Base-by-base conservation (phyloP, 345 rosid genomes). In the Anacardium occidentale region DNA sequence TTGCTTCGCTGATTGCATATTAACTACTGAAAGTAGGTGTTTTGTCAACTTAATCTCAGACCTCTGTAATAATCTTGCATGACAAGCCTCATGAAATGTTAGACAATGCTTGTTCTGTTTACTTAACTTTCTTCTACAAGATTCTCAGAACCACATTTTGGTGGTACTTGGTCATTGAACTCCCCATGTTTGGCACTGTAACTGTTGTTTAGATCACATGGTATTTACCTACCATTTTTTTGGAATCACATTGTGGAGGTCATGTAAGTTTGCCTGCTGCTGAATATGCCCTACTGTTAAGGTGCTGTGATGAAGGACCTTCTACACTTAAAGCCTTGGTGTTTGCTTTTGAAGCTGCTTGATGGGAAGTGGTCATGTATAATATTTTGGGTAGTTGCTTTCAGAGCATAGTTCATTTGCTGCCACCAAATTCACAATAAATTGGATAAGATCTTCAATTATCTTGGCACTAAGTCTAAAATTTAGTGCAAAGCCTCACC, bases 401-500 rank as follows among this genome's bases (percentile, higher is more conserved):
- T 53, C 50, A 20, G 61, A 34, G 52, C 53, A 34, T 53, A 67
- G 18, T 18, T 61, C 11, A 12, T 11, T 34, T 66, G 69, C 44
- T 66, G 24, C 58, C 26, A 3, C 32, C 25, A 4, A 24, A 34
- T 66, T 66, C 58, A 50, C n/a, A 29, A 10, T 40, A 66, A 26
- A 29, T 18, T 47, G 18, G 58, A n/a, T 63, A 63, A 44, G 44
- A 5, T 17, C 17, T 45, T 63, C 32, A 26, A 18, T 50, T 5
- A 26, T 26, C 15, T 26, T 20, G 34, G 24, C 29, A 26, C 44
- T 9, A 0, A 25, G 58, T 29, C 44, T 24, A 21, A 29, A 45
- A 24, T 51, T 18, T 65, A 25, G 11, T 59, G 63, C 42, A 14
- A 20, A 62, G 66, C 66, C 66, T 62, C 66, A 11, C 29, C 21